Base-by-base conservation (phyloP, 2,329 filamentous ascomycete species). In the Diaporthe sp. region DNA sequence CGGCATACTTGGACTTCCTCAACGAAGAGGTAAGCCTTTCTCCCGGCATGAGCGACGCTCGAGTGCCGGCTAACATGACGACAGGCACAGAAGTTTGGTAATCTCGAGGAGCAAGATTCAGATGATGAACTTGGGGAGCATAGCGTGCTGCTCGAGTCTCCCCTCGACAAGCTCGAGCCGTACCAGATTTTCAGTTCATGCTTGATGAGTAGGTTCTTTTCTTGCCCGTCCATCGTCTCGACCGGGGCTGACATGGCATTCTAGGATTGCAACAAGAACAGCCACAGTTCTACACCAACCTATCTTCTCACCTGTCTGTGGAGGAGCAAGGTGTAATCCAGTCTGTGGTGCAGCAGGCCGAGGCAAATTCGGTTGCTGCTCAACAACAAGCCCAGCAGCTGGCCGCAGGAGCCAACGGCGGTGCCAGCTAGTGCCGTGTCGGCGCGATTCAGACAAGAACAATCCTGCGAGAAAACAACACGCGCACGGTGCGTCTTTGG, bases 51-150 rank as follows among this genome's bases (percentile, higher is more conserved):
- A 13, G 32, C 30, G n/a, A 32, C 51, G 25, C 50, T 61, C 17
- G 7, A 44, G 7, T 30, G 22, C 9, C 39, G 55, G 42, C 79
- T 83, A 75, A 83, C 74, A n/a, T 4, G 4, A n/a, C 55, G 73
- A 7, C 77, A 94, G 92, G 95, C 95, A 17, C 92, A 95, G 79
- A 97, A 97, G 82, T 96, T 97, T 82, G 92, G 93, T 76, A 90
- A 92, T 25, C 88, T 93, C 37, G 83, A 83, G 25, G 89, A 90
- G 22, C 91, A 92, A 35, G 90, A 93, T 65, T 94, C 94, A 2
- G 94, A 96, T 35, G 95, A 97, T 72, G 96, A 98, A 71, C 92
- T 98, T 59, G 91, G 97, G 25, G 96, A 98, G 83, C 97, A 98
- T 80, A 96, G 96, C 82, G 94, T 94, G 74, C 88, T 98, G 69